Evolutionary conservation across 352 stramenopile species (phyloP), one percentile per base, ranked within the genome.

Genomic region (Globisporangium okanoganense): DNA sequence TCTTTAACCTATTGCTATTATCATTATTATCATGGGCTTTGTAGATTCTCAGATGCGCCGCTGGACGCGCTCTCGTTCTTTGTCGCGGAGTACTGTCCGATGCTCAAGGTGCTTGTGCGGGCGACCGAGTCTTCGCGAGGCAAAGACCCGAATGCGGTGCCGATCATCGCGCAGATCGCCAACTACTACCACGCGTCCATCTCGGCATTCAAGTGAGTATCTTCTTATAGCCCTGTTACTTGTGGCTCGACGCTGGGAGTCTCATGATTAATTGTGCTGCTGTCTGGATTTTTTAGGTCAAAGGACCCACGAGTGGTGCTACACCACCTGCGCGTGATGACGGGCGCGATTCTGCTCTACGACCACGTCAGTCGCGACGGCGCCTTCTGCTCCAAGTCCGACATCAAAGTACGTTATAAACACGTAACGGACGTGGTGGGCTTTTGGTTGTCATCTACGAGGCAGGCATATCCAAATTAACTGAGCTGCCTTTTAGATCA

Each of bases 41-140:
- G 40, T 25, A 82, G 73, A 8, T 67, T 82, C 27, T 51, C 67
- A 0, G 76, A 85, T 22, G 69, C 72, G 0, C 70, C 73, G 7
- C 62, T 84, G 50, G 78, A 86, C 50, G 61, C 67, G 1, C 75
- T 88, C 41, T 88, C 78, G 22, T 79, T 88, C 67, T 88, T 88
- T 36, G 74, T 88, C 45, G 76, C 76, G 13, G 70, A 88, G 25
- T 72, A 85, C 49, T 78, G 62, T 29, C 78, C 78, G 33, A 86
- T 86, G 78, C 66, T 85, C 38, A 84, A 83, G 67, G 67, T 74
- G 27, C 52, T 88, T 25, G 62, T 77, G 48, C 68, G 70, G 51
- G 75, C 74, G 20, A 69, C 82, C 16, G 72, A 82, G 41, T 60
- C 63, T 35, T 61, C 70, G 13, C 72, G 71, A 45, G 67, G 55